phyloP scores from a whole-genome alignment of 106 monocot species.

The Gastrodia elata region DNA sequence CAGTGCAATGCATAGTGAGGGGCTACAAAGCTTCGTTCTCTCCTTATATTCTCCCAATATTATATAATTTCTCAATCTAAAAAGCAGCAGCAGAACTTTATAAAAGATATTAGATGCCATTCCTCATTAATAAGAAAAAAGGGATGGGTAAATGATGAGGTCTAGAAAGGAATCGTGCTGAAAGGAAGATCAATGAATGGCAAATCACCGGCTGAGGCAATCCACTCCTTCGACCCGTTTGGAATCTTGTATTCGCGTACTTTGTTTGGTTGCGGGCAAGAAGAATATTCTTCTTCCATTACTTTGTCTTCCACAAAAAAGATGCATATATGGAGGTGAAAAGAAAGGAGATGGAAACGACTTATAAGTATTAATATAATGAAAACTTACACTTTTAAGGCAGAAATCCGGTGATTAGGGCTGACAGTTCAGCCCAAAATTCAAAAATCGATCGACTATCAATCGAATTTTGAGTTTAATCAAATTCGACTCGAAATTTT shows the following conservation, averaged over 20 bases:
- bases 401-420: too few species aligned
- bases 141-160: neutral
- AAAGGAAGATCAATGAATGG: neutral
- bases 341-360: neutral
- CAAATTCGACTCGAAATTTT: too few species aligned
- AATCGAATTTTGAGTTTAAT: too few species aligned
- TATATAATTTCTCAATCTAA: too few species aligned
- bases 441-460: too few species aligned
- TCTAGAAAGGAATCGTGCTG: neutral
- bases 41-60: too few species aligned
- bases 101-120: neutral
- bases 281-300: neutral
- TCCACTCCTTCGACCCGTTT: neutral
- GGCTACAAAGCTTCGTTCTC: too few species aligned
- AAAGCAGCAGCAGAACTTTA: neutral
- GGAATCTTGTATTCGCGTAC: neutral
- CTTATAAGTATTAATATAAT: neutral
- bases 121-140: neutral
- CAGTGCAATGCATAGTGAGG: too few species aligned
- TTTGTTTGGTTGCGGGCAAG: constrained; percentile 2
- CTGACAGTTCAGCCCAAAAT: too few species aligned
- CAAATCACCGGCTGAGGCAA: neutral
- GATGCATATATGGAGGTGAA: neutral
- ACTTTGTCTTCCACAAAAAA: neutral
- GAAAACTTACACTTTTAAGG: neutral